Base-by-base conservation (phyloP, 805 yeast species). In the Alloascoidea hylecoeti region DNA sequence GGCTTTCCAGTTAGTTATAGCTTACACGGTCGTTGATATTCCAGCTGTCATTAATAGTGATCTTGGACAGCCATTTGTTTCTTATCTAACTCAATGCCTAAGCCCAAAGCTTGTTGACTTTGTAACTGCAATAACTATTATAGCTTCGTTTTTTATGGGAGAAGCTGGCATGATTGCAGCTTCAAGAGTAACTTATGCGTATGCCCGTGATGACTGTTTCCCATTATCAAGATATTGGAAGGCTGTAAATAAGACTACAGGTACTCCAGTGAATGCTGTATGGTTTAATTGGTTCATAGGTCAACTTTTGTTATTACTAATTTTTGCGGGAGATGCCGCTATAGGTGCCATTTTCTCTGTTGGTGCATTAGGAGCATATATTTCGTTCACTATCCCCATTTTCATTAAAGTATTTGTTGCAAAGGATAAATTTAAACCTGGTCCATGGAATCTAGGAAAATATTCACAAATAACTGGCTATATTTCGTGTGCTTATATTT, bases 301-400 rank as follows among this genome's bases (percentile, higher is more conserved):
- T 23, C 70, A 72, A 48, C 61, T 73, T 16, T 57, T 74, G 16
- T 58, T 75, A 43, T 61, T 72, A 40, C 63, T 74, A 42, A 66
- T 76, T 51, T 73, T 77, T 53, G 77, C 77, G 23, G 80, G 80
- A 32, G 75, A 71, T 41, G 63, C 68, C 15, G 79, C 84, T 36
- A 72, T 77, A 45, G 75, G 69, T 18, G 85, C 85, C 34, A 75
- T 76, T 42, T 78, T 78, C 58, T 74, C 82, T 2, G 80, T 78
- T 36, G 81, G 82, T 19, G 83, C 82, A 35, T 75, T 77, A 48
- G 70, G 78, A 12, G 72, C 79, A 0, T 75, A 75, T 48, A 65
- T 77, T 41, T 75, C 84, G 2, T 78, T 77, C 56, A 64, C 72
- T n/a, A 59, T 72, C 46, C 85, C 85, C 9, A 71, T 76, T 15